Evolutionary conservation across 192 early-diverging fungal species (phyloP), one percentile per base, ranked within the genome.

Genomic region (Gonapodya sp.): DNA sequence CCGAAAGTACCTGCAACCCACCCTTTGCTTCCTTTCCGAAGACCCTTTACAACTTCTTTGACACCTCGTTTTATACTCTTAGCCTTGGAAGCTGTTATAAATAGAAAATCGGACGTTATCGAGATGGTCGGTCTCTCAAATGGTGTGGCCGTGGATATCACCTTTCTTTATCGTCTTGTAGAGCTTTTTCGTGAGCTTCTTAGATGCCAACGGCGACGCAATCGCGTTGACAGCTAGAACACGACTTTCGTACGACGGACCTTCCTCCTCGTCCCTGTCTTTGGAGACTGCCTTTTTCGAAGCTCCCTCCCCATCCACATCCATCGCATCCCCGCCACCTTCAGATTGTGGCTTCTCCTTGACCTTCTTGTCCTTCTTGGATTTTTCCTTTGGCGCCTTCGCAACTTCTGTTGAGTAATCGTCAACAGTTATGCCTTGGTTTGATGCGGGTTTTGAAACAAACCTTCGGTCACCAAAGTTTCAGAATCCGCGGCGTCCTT

Each of bases 41-140:
- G 89, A 81, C 92, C 95, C 89, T 98, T 98, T 72, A 95, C 94
- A 35, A 98, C 96, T 86, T 99, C 98, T 90, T 98, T 98, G 31
- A 98, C 95, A 78, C 98, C 98, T 81, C 98, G 93, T 2, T 64
- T 35, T 18, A 81, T 64, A 31, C 73, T 34, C 79, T 81, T 82
- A 36, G 34, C 79, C 37, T 82, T 82, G 35, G 80, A 33, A 18
- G 80, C 81, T 36, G 78, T 35, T 93, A 93, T 46, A 96, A 90
- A 46, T 93, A 33, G 8, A 32, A 81, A 32, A 80, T 18, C 1
- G 80, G 34, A n/a, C 75, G 35, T 73, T 35, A 36, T 36, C 24
- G 18, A 30, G 1, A 36, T 73, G 16, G 73, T 83, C 79, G 83
- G 77, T 16, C 77, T 31, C 0, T n/a, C n/a, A n/a, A n/a, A n/a